Conservation (phyloP, 2,329 filamentous ascomycete genomes). For the Hypoxylon sp. region DNA sequence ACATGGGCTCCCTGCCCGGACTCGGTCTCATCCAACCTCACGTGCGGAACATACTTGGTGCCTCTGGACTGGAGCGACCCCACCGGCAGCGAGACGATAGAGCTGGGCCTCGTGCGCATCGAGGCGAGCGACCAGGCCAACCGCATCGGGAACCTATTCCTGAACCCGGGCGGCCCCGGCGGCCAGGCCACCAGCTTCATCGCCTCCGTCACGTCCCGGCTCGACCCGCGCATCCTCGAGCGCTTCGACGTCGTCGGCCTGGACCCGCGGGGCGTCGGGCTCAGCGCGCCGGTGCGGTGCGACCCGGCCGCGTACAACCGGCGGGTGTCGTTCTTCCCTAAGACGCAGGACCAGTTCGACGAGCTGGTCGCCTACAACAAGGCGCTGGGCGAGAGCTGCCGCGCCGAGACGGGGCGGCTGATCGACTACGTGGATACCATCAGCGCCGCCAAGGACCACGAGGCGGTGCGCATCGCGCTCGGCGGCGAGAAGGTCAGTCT, state of each 20-base stretch:
- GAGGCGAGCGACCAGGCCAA: constrained; percentile 42
- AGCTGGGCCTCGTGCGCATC: constrained; percentile 46
- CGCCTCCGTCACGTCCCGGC: constrained; percentile 21
- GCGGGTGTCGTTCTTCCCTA: constrained; percentile 53
- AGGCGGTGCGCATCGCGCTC: constrained; percentile 48
- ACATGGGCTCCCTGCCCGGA: constrained; percentile 37
- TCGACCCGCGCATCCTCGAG: constrained; percentile 46
- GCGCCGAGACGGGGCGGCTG: constrained; percentile 53
- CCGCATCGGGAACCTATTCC: constrained; percentile 54
- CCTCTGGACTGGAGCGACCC: constrained; percentile 46
- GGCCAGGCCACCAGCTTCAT: constrained; percentile 47
- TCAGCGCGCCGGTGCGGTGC: constrained; percentile 56
- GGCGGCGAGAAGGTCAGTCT: constrained; percentile 47
- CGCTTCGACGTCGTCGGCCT: constrained; percentile 58
- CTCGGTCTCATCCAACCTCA: constrained; percentile 34
- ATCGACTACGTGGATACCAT: constrained; percentile 58
- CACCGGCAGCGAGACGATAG: constrained; percentile 42
- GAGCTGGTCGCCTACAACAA: constrained; percentile 54
- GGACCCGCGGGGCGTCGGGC: constrained; percentile 58
- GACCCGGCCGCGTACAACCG: constrained; percentile 53
- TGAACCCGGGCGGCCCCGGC: constrained; percentile 58
- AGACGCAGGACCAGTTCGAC: constrained; percentile 53
- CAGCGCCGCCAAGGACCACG: constrained; percentile 49
- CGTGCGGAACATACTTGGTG: constrained; percentile 46
- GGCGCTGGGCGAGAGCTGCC: constrained; percentile 55